Evolutionary conservation across 371 early-diverging fungal species (phyloP).

Genomic region (Mortierella sp.): DNA sequence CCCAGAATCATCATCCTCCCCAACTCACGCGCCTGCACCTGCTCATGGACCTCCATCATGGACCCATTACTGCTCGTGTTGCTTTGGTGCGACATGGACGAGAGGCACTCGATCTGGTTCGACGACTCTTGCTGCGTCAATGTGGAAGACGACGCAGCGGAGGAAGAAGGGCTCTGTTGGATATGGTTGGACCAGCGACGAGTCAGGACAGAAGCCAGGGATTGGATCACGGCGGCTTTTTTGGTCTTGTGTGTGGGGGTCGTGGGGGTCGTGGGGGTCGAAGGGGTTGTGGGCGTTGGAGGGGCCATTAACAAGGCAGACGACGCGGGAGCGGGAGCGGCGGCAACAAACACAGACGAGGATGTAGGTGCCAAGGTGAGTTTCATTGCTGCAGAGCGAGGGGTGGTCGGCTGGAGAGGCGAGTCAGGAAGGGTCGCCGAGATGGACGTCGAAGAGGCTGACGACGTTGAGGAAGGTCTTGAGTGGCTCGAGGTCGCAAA

Average conservation of each 20-base stretch:
- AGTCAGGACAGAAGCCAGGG: slow-evolving; percentile 31
- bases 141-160: not conserved
- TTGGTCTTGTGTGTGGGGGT: slow-evolving; percentile 6
- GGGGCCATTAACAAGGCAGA: not conserved
- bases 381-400: not conserved
- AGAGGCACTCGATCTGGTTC: slow-evolving; percentile 14
- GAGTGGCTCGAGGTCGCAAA: slow-evolving; percentile 19
- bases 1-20: not conserved
- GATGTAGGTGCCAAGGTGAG: not conserved
- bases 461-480: slow-evolving; percentile 38
- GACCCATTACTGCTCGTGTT: not conserved
- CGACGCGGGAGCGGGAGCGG: too few species aligned
- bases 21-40: not conserved
- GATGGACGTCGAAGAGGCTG: slow-evolving; percentile 25
- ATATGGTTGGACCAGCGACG: slow-evolving; percentile 31
- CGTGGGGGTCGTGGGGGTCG: slow-evolving; percentile 4
- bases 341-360: not conserved
- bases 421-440: slow-evolving; percentile 5
- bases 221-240: slow-evolving; percentile 20
- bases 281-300: not conserved
- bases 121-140: not conserved
- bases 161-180: slow-evolving; percentile 10
- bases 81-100: not conserved
- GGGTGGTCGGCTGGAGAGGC: not conserved
- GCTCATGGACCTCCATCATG: not conserved